phyloP scores from a whole-genome alignment of 78 protist species.

The Thecamonas trahens region DNA sequence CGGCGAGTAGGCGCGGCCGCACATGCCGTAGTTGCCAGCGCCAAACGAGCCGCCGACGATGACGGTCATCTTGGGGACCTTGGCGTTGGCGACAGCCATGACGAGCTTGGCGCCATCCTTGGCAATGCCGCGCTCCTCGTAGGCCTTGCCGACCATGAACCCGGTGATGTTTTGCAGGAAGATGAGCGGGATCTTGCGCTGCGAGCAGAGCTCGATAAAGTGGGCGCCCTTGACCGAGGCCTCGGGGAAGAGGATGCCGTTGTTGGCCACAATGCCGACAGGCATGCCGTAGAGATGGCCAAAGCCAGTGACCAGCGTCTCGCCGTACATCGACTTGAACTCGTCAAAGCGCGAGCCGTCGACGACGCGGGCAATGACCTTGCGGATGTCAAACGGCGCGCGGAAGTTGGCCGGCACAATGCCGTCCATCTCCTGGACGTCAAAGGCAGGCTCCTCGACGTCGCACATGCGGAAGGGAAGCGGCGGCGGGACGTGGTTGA shows the following conservation, averaged over 20 bases:
- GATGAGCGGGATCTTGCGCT: slow-evolving; percentile 86
- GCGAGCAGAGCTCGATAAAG: slow-evolving; percentile 87
- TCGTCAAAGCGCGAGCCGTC: slow-evolving; percentile 87
- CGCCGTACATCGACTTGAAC: slow-evolving; percentile 87
- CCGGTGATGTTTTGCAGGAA: slow-evolving; percentile 96
- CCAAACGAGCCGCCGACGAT: slow-evolving; percentile 93
- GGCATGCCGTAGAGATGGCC: slow-evolving; percentile 84
- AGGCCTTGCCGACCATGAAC: slow-evolving; percentile 91
- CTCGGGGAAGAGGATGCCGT: slow-evolving; percentile 78
- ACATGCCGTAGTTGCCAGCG: slow-evolving; percentile 97
- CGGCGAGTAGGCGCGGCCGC: slow-evolving; percentile 85
- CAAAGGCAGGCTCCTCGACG: slow-evolving; percentile 63
- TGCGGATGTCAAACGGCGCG: slow-evolving; percentile 57
- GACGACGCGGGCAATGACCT: slow-evolving; percentile 84
- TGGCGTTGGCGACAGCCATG: slow-evolving; percentile 89
- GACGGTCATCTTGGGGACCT: slow-evolving; percentile 93
- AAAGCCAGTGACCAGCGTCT: slow-evolving; percentile 83
- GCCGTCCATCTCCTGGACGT: slow-evolving; percentile 60
- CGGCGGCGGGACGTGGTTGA: slow-evolving; percentile 43
- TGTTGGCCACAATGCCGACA: slow-evolving; percentile 95
- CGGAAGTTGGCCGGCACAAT: slow-evolving; percentile 58
- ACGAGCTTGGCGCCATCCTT: slow-evolving; percentile 96
- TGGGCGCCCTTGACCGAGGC: slow-evolving; percentile 85
- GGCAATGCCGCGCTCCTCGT: slow-evolving; percentile 84
- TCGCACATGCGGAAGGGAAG: not conserved